Conservation (phyloP, 1,284 basidiomycete genomes). For the Dichomitus squalens region DNA sequence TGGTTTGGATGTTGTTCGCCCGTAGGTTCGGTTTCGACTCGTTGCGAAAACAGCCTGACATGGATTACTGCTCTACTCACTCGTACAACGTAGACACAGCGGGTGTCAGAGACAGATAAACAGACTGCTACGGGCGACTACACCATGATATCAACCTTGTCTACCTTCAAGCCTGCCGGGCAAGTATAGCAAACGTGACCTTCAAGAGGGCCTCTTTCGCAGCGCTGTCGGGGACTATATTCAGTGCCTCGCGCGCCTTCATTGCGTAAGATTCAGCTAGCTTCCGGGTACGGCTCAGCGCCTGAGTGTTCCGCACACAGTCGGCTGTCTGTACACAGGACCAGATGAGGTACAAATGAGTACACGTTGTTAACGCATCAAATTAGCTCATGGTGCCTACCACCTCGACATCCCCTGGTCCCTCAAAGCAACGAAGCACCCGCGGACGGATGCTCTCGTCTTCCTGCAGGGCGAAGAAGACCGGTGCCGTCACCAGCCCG, state of each 20-base stretch:
- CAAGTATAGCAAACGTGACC: background rate
- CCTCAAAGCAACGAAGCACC: background rate
- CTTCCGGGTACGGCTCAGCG: background rate
- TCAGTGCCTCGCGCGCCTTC: background rate
- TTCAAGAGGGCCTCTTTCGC: background rate
- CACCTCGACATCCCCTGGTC: slow-evolving; percentile 1
- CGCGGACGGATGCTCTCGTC: slow-evolving; percentile 1
- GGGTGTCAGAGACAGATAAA: no score
- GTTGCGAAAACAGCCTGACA: no score
- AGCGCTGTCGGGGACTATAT: background rate
- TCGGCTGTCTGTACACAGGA: background rate
- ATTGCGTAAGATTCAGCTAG: background rate
- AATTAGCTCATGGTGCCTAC: background rate
- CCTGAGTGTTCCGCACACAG: background rate
- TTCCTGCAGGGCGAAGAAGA: slow-evolving; percentile 5
- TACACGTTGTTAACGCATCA: no score
- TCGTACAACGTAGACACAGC: no score
- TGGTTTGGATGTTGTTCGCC: no score
- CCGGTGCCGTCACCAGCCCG: background rate
- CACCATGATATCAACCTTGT: no score
- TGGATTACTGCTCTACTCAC: no score
- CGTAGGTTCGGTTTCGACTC: no score
- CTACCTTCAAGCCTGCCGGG: no score
- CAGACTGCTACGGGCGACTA: no score
- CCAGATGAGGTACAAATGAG: no score